Conservation (phyloP, 306 rosid genomes). For the Prinsepia uniflora region DNA sequence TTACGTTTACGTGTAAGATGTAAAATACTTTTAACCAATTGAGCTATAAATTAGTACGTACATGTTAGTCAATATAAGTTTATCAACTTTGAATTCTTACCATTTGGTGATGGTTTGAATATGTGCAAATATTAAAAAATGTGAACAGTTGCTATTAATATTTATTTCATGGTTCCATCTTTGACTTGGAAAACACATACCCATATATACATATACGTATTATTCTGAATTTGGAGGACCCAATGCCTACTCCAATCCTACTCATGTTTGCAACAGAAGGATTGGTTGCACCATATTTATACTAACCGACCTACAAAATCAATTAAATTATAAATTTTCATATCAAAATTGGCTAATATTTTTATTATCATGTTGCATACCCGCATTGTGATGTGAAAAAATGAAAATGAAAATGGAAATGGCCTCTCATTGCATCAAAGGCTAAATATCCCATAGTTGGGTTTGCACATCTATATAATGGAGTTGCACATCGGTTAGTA, state of each 20-base stretch:
- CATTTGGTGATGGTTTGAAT: not conserved
- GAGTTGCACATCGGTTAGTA: no score
- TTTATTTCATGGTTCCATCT: not conserved
- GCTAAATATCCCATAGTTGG: no score
- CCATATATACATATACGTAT: no score
- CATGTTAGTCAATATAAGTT: not conserved
- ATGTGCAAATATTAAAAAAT: not conserved
- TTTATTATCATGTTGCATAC: not conserved
- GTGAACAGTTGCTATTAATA: not conserved
- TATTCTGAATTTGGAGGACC: no score
- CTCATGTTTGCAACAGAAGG: slow-evolving; percentile 1
- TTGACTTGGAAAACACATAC: no score
- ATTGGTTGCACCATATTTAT: not conserved
- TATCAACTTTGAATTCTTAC: not conserved
- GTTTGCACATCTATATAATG: no score
- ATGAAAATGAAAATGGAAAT: not conserved
- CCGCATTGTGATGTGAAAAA: no score
- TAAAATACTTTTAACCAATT: no score
- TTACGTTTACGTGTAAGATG: no score
- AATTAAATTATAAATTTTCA: not conserved
- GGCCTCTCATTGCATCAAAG: no score
- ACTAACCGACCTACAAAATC: not conserved
- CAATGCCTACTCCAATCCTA: slow-evolving; percentile 6
- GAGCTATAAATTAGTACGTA: no score
- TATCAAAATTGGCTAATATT: not conserved